Evolutionary conservation across 2,329 filamentous ascomycete genomes (phyloP), one percentile per base, ranked within the genome.

Genomic region (Sclerotinia glacialis): DNA sequence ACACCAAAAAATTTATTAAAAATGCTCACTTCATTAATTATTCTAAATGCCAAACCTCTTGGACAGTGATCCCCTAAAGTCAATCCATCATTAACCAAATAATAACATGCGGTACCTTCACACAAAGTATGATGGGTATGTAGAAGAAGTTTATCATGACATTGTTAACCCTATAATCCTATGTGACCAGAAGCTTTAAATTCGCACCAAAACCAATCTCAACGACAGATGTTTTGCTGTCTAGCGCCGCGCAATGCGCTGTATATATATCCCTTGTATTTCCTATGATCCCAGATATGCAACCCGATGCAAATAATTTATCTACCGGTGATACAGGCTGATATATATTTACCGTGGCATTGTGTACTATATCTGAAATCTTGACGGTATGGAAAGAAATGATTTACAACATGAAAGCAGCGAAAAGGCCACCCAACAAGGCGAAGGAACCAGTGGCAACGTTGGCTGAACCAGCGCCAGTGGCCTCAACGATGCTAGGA

Each of bases 71-170:
- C 28, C 42, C 42, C 44, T n/a, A 16, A 23, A 49, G 5, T 9
- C 26, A n/a, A 46, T 37, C 42, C 56, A 23, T 21, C 28, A 37
- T 47, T 37, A 21, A n/a, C n/a, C n/a, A n/a, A 6, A 28, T 14
- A 49, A 49, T 18, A 47, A 49, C 44, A 49, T 21, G 28, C 26
- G 56, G 18, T n/a, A 59, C 34, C 46, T 23, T 18, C 47, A 14
- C 9, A 40, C 18, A 47, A 23, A 28, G 21, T 16, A n/a, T 18
- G 28, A 60, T 47, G 56, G 21, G 42, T 47, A 60, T 37, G 56
- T 60, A 60, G 21, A 60, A 47, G 28, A 60, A 60, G 44, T 60
- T 47, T 60, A 60, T 60, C 56, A 60, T 49, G 14, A 60, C 56
- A 60, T 60, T 60, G 42, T 49, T n/a, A 8, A 49, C 44, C 56